phyloP scores from a whole-genome alignment of 352 stramenopile genomes.

The Globisporangium alternatum region DNA sequence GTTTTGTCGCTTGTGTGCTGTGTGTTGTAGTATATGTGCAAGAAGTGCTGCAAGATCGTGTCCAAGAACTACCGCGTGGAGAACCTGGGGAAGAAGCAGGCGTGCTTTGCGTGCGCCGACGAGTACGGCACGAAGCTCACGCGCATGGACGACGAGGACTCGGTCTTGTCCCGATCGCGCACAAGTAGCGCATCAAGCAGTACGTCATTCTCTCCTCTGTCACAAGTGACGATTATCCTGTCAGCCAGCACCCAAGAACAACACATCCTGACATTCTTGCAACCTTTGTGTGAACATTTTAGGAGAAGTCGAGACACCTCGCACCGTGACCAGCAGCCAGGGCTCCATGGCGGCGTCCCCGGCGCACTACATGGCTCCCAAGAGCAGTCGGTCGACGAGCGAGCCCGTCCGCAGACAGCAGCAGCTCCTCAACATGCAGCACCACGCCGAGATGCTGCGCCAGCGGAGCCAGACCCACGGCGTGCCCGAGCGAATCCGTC shows the following conservation, averaged over 20 bases:
- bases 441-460: slow-evolving; percentile 14
- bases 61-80: slow-evolving; percentile 56
- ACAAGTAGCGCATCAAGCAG: slow-evolving; percentile 10
- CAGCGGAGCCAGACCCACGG: slow-evolving; percentile 12
- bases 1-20: neutral
- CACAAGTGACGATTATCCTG: neutral
- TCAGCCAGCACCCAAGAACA: neutral
- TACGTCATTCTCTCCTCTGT: slow-evolving; percentile 3
- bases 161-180: slow-evolving; percentile 11
- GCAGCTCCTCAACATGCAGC: slow-evolving; percentile 17
- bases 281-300: neutral
- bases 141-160: slow-evolving; percentile 18
- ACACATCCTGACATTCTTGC: neutral
- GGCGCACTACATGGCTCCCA: neutral
- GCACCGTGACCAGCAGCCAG: slow-evolving; percentile 1
- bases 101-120: slow-evolving; percentile 62
- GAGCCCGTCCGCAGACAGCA: slow-evolving; percentile 16
- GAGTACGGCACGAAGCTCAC: slow-evolving; percentile 32
- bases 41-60: slow-evolving; percentile 62
- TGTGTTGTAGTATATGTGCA: slow-evolving; percentile 57
- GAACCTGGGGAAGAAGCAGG: slow-evolving; percentile 30
- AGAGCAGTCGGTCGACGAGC: slow-evolving; percentile 11
- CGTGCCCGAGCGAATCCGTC: slow-evolving; percentile 1
- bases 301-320: slow-evolving; percentile 13
- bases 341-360: slow-evolving; percentile 4